Evolutionary conservation across 345 rosid species (phyloP).

Genomic region (Corymbia maculata): DNA sequence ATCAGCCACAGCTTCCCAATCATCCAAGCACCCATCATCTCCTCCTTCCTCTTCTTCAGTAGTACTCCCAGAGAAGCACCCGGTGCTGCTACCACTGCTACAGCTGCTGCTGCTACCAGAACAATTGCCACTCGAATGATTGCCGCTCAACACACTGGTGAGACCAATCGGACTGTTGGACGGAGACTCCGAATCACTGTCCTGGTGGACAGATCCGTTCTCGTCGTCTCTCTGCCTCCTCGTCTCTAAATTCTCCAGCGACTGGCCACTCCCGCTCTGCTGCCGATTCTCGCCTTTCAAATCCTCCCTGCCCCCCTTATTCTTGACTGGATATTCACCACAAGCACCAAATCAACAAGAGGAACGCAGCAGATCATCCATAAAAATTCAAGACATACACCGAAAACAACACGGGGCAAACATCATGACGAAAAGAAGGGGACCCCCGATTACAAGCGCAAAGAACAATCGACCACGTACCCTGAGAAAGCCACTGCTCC

Average conservation of each 20-base stretch:
- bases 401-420: background rate
- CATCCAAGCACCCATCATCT: conserved; percentile 76
- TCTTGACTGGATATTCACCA: conserved; percentile 20
- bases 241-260: conserved; percentile 31
- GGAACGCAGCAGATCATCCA: background rate
- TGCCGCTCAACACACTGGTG: conserved; percentile 16
- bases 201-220: conserved; percentile 32
- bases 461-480: conserved; percentile 11
- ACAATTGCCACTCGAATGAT: conserved; percentile 40
- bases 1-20: conserved; percentile 97
- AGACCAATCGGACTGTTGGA: conserved; percentile 49
- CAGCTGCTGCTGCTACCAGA: conserved; percentile 12
- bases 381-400: background rate
- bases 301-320: conserved; percentile 46
- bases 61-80: conserved; percentile 75
- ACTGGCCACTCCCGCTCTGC: conserved; percentile 16
- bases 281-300: background rate
- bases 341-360: background rate
- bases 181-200: conserved; percentile 52
- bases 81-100: conserved; percentile 58
- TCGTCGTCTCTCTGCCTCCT: background rate
- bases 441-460: background rate
- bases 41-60: conserved; percentile 73
- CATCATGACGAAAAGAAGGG: background rate
- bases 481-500: conserved; percentile 97